These are phyloP conservation scores for Suillus decipiens DNA, from an alignment of 768 basidiomycete species.

Conservation along the genomic window DNA sequence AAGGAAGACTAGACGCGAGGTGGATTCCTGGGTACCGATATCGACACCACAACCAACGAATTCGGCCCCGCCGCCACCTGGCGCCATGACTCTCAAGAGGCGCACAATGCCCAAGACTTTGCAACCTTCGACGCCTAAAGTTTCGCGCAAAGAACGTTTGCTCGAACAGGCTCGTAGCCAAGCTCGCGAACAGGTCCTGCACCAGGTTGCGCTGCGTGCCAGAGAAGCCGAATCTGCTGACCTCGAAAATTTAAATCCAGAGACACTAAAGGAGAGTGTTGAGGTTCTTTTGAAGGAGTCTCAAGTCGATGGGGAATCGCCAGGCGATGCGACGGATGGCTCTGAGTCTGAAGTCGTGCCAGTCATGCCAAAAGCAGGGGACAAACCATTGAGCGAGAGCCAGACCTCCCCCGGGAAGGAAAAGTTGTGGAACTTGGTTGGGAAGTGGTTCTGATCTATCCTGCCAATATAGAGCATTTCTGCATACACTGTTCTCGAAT, in stretches of 20 bases:
- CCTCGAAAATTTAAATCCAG: conserved; percentile 8
- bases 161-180: conserved; percentile 11
- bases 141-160: conserved; percentile 11
- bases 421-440: conserved; percentile 12
- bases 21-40: conserved; percentile 1
- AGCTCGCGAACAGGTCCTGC: conserved; percentile 9
- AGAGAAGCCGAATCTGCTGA: neutral
- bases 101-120: neutral
- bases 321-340: neutral
- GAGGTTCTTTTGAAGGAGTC: conserved; percentile 16
- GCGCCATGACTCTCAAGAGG: neutral
- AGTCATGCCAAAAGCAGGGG: neutral
- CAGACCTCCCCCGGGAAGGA: neutral
- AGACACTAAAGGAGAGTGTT: conserved; percentile 28
- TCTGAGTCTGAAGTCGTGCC: neutral
- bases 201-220: conserved; percentile 2
- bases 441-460: conserved; percentile 8
- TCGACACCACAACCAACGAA: neutral
- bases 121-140: conserved; percentile 3
- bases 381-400: neutral
- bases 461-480: neutral
- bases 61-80: neutral
- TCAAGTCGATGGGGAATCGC: neutral
- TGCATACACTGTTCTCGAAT: too few species aligned
- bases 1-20: conserved; percentile 4